Evolutionary conservation across 768 basidiomycete species (phyloP).

Genomic region (Suillus brevipes): DNA sequence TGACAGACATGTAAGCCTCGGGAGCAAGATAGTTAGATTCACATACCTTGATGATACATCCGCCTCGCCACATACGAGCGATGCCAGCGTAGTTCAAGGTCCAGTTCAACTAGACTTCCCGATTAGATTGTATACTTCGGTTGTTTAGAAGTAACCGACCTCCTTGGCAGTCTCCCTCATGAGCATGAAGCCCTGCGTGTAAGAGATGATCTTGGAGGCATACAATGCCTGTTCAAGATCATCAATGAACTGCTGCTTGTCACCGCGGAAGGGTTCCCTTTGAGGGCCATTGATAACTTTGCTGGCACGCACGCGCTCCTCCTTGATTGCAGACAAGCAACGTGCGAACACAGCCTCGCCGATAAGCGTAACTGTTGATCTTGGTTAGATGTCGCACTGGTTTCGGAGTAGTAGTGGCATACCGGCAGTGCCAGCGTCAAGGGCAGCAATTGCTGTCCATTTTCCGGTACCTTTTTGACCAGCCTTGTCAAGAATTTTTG

Average conservation of each 20-base stretch:
- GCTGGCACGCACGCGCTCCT: conserved; percentile 91
- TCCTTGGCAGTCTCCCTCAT: conserved; percentile 98
- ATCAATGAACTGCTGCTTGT: conserved; percentile 98
- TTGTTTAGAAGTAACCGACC: conserved; percentile 37
- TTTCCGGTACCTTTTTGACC: conserved; percentile 99
- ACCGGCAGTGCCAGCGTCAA: conserved; percentile 90
- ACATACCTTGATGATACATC: conserved; percentile 94
- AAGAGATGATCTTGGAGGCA: conserved; percentile 99
- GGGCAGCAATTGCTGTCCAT: conserved; percentile 97
- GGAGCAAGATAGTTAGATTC: conserved; percentile 19
- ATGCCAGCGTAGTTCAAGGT: conserved; percentile 97
- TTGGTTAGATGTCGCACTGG: conserved; percentile 12
- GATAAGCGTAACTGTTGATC: conserved; percentile 83
- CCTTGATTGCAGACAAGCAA: conserved; percentile 95
- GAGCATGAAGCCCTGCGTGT: conserved; percentile 99
- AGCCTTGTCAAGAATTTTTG: conserved; percentile 93
- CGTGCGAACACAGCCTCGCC: conserved; percentile 99
- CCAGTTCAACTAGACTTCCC: conserved; percentile 62
- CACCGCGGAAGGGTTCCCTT: conserved; percentile 91
- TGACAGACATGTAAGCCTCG: conserved; percentile 13
- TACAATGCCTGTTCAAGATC: conserved; percentile 99
- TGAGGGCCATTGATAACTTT: conserved; percentile 88
- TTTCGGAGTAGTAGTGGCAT: conserved; percentile 25
- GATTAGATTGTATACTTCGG: conserved; percentile 9
- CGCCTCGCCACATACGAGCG: conserved; percentile 99